Percentiles rank a stretch among this genome's conserved stretches.
phyloP scores from a whole-genome alignment of 257 asterid species.

The Hygrophila difformis region DNA sequence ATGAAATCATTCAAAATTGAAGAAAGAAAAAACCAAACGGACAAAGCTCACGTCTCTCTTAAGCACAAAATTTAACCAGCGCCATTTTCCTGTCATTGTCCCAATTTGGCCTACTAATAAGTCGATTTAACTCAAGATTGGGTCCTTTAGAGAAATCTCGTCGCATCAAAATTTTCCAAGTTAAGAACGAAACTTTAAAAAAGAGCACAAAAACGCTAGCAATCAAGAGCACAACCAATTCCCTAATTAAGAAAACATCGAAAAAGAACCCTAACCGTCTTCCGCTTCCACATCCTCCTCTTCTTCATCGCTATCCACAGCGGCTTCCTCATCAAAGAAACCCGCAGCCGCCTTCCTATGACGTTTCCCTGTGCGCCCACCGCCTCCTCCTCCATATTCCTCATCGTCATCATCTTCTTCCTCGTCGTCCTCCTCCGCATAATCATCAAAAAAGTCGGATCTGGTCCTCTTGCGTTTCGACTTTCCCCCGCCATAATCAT shows the following conservation, averaged over 20 bases:
- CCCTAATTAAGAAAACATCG: not conserved
- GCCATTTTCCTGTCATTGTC: conserved; percentile 2
- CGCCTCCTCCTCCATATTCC: conserved; percentile 26
- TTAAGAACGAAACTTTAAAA: too few species aligned
- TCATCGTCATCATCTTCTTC: conserved; percentile 50
- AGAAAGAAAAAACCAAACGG: not conserved
- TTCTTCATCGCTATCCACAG: conserved; percentile 77
- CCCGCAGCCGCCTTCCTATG: conserved; percentile 30
- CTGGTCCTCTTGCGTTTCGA: conserved; percentile 54
- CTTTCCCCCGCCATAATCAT: conserved; percentile 50
- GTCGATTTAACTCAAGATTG: conserved; percentile 1
- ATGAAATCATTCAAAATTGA: not conserved
- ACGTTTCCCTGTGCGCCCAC: conserved; percentile 35
- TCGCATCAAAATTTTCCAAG: too few species aligned
- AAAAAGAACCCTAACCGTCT: conserved; percentile 48
- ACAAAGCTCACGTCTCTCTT: conserved; percentile 7
- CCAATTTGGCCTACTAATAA: not conserved
- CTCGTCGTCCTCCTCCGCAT: conserved; percentile 77
- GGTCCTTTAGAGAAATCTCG: not conserved
- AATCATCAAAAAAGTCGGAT: conserved; percentile 65
- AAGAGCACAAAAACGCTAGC: too few species aligned
- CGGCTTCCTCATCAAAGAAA: conserved; percentile 72
- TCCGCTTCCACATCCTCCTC: conserved; percentile 96
- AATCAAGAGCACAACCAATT: too few species aligned
- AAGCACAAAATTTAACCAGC: conserved; percentile 4